Percentiles rank a stretch among this genome's conserved stretches.
Conservation (phyloP, 2,329 filamentous ascomycete genomes). For the Rutstroemia sp. region DNA sequence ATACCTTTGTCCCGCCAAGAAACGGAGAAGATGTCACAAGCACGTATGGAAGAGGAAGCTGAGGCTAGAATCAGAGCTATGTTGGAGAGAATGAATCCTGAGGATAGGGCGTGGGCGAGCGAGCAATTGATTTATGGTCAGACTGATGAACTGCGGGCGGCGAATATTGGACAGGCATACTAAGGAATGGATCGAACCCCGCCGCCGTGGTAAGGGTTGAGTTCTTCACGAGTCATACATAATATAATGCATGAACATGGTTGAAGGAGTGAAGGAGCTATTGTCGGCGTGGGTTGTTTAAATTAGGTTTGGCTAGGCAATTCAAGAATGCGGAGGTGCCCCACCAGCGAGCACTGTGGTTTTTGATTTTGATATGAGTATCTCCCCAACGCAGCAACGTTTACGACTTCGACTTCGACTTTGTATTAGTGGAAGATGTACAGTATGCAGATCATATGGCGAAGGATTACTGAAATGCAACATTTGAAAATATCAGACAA, state of each 20-base stretch:
- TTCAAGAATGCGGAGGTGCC: neutral
- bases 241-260: neutral
- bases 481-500: too few species aligned
- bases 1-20: neutral
- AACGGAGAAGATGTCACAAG: conserved; percentile 5
- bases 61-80: conserved; percentile 5
- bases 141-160: conserved; percentile 1
- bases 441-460: too few species aligned
- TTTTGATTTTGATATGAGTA: too few species aligned
- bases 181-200: neutral
- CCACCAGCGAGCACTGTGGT: neutral
- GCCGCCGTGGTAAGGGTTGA: too few species aligned
- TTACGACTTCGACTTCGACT: too few species aligned
- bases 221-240: too few species aligned
- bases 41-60: conserved; percentile 6
- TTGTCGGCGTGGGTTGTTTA: neutral
- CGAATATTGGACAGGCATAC: neutral
- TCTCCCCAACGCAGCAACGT: neutral
- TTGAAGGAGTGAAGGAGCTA: neutral
- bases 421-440: too few species aligned
- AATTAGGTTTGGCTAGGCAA: neutral
- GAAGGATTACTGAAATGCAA: too few species aligned
- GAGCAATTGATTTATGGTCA: conserved; percentile 9
- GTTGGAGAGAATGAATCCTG: conserved; percentile 8
- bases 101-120: conserved; percentile 6